phyloP scores from a whole-genome alignment of 2,329 filamentous ascomycete species.

The Fusarium sp. region DNA sequence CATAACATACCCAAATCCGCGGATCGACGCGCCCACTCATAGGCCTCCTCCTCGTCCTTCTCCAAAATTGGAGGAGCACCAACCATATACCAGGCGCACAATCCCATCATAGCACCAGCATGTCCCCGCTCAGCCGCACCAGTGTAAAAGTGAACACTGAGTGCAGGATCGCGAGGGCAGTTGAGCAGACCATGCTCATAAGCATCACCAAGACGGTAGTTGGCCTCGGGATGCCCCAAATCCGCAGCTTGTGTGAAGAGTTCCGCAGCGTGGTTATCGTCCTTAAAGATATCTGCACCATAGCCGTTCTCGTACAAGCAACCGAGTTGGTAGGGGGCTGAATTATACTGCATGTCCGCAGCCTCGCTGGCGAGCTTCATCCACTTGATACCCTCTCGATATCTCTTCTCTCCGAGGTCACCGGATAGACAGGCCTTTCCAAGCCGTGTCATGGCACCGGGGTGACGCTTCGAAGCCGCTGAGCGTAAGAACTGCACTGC shows the following conservation, averaged over 20 bases:
- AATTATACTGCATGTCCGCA: slow-evolving; percentile 91
- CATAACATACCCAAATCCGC: slow-evolving; percentile 81
- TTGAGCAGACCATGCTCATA: slow-evolving; percentile 92
- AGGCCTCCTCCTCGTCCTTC: slow-evolving; percentile 95
- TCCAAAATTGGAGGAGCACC: slow-evolving; percentile 92
- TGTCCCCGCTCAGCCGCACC: slow-evolving; percentile 88
- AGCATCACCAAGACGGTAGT: slow-evolving; percentile 90
- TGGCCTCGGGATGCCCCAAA: slow-evolving; percentile 87
- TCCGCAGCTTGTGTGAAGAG: slow-evolving; percentile 95
- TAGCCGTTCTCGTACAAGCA: slow-evolving; percentile 92
- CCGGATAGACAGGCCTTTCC: slow-evolving; percentile 91
- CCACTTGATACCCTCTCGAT: slow-evolving; percentile 95
- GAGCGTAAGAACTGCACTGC: slow-evolving; percentile 93
- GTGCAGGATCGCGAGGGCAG: slow-evolving; percentile 89
- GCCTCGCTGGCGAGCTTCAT: slow-evolving; percentile 92
- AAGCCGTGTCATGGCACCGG: slow-evolving; percentile 92
- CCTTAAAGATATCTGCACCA: slow-evolving; percentile 92
- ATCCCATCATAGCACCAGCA: slow-evolving; percentile 93
- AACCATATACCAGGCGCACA: slow-evolving; percentile 99
- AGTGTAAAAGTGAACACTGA: slow-evolving; percentile 98
- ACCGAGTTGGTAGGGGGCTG: slow-evolving; percentile 90
- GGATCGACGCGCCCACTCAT: slow-evolving; percentile 92
- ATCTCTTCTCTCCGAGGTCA: slow-evolving; percentile 87
- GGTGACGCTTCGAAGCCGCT: slow-evolving; percentile 92
- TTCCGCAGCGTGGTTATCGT: slow-evolving; percentile 90